Evolutionary conservation across 2,329 filamentous ascomycete genomes (phyloP).

Genomic region (Trichoderma oligosporum): DNA sequence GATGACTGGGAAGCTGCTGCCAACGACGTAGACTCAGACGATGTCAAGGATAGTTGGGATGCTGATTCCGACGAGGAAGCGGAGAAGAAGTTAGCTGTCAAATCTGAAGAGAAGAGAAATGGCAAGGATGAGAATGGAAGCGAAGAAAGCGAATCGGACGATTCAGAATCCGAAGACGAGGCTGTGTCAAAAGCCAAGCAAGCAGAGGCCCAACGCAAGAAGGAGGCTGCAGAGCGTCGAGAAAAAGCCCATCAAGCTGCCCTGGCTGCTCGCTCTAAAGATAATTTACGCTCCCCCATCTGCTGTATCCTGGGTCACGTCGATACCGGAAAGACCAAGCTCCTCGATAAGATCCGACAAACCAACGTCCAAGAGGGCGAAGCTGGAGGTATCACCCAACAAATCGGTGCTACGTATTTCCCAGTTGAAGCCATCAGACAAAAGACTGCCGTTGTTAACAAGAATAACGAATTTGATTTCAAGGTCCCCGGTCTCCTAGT

Average conservation of each 20-base stretch:
- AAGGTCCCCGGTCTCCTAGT: constrained; percentile 95
- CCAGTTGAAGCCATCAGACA: constrained; percentile 86
- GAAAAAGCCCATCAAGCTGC: constrained; percentile 90
- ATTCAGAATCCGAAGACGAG: constrained; percentile 66
- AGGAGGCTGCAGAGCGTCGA: constrained; percentile 81
- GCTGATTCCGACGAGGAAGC: constrained; percentile 73
- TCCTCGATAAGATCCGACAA: constrained; percentile 96
- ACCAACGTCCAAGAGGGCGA: constrained; percentile 99
- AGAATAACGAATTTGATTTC: constrained; percentile 85
- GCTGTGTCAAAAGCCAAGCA: constrained; percentile 67
- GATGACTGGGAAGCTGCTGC: constrained; percentile 89
- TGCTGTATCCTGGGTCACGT: constrained; percentile 99
- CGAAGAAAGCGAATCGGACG: constrained; percentile 31
- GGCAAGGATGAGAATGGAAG: constrained; percentile 18
- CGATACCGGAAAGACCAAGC: constrained; percentile 99
- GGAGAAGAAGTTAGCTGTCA: constrained; percentile 37
- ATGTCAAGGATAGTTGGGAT: constrained; percentile 94
- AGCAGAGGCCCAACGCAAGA: constrained; percentile 74
- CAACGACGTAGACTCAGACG: constrained; percentile 60
- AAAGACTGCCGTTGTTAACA: constrained; percentile 92
- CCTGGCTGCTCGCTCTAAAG: constrained; percentile 82
- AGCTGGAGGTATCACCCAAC: constrained; percentile 98
- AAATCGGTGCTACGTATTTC: constrained; percentile 99
- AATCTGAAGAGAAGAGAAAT: constrained; percentile 27
- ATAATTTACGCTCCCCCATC: constrained; percentile 94